Evolutionary conservation across 306 rosid species (phyloP).

Genomic region (Styphnolobium japonicum): DNA sequence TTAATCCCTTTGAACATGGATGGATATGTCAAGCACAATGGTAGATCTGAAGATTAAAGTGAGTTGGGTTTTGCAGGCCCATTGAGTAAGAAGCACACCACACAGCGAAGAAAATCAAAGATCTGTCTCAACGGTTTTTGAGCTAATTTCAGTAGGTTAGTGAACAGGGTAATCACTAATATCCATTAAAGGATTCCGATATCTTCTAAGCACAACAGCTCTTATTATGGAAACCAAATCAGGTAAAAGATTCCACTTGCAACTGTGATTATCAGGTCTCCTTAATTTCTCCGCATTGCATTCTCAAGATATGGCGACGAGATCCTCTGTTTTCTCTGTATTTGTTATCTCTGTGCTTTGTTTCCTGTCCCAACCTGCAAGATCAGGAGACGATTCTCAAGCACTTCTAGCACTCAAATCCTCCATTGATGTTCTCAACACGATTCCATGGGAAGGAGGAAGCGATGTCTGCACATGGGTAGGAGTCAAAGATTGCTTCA

Average conservation of each 20-base stretch:
- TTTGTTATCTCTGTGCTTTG: slow-evolving; percentile 3
- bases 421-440: slow-evolving; percentile 50
- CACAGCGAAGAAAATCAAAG: slow-evolving; percentile 10
- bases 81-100: neutral
- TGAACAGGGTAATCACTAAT: neutral
- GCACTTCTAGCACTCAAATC: slow-evolving; percentile 63
- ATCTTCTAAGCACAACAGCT: neutral
- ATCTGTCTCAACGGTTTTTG: slow-evolving; percentile 24
- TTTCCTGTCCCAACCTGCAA: neutral
- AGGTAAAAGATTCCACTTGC: neutral
- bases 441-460: slow-evolving; percentile 63
- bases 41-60: slow-evolving; percentile 18
- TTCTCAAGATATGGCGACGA: slow-evolving; percentile 6
- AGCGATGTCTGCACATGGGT: slow-evolving; percentile 63
- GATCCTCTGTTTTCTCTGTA: neutral
- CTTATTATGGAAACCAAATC: slow-evolving; percentile 8
- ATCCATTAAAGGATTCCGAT: slow-evolving; percentile 22
- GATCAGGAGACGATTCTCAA: slow-evolving; percentile 50
- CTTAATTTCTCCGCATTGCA: neutral
- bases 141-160: slow-evolving; percentile 12
- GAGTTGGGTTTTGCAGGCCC: neutral
- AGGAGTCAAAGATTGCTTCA: slow-evolving; percentile 71
- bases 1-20: neutral
- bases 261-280: no score
- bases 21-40: neutral